Evolutionary conservation across 2,329 filamentous ascomycete genomes (phyloP), one percentile per base, ranked within the genome.

Genomic region (Anthostomella pinea): DNA sequence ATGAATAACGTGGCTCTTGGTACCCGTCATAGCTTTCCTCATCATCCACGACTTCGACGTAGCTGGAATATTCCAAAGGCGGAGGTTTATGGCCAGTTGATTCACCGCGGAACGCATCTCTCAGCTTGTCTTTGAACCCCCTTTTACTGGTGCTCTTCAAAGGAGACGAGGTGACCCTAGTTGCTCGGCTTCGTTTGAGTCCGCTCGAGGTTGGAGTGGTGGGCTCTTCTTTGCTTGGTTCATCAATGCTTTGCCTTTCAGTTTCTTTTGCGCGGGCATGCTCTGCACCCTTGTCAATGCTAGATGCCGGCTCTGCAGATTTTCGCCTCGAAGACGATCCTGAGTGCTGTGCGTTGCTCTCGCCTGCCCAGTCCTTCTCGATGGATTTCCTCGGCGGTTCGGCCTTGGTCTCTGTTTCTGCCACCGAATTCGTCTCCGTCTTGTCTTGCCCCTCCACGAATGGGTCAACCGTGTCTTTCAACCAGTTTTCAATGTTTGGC

Each of bases 401-500:
- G 13, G 37, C 22, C 27, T 45, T 38, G 10, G 32, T n/a, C n/a
- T n/a, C n/a, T n/a, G n/a, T n/a, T n/a, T n/a, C n/a, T n/a, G n/a
- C n/a, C n/a, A n/a, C n/a, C n/a, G n/a, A n/a, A n/a, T n/a, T n/a
- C n/a, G n/a, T n/a, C n/a, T n/a, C n/a, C n/a, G n/a, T 14, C 10
- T 46, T 37, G 9, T 39, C 28, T 39, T 38, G 11, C 35, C 56
- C 46, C 11, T 81, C 77, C 3, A 81, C 66, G 51, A 81, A 81
- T 3, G 79, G 77, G 48, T 83, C 79, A 10, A 80, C 71, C 0
- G 79, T 83, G 15, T 66, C 70, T 51, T 75, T 77, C 17, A 83
- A 63, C 79, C 79, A 83, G 15, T 72, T 80, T 53, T 83, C 79
- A 35, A 83, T 83, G 49, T 72, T 82, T 1, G 73, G 75, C 5